Evolutionary conservation across 2,329 filamentous ascomycete species (phyloP).

Genomic region (Pyrenochaeta sp.): DNA sequence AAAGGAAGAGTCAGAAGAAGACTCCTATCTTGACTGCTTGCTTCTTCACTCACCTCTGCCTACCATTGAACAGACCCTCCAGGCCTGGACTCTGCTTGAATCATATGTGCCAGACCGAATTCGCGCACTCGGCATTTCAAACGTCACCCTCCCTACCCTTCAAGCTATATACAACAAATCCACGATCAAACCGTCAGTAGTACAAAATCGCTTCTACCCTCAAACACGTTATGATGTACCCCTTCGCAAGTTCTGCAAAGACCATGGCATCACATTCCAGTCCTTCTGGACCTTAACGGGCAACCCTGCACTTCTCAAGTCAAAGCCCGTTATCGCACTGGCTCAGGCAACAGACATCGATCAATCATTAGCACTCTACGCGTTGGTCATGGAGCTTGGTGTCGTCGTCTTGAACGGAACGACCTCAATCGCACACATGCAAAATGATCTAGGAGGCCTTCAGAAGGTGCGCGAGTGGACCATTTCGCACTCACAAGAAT

Average conservation of each 20-base stretch:
- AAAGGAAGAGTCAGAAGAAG: conserved; percentile 40
- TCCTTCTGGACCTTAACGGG: conserved; percentile 70
- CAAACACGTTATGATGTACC: conserved; percentile 66
- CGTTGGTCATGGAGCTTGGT: conserved; percentile 63
- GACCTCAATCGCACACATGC: conserved; percentile 61
- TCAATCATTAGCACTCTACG: conserved; percentile 62
- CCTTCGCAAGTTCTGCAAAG: conserved; percentile 65
- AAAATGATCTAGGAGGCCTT: conserved; percentile 59
- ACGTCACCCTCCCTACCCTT: conserved; percentile 69
- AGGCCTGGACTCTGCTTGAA: conserved; percentile 73
- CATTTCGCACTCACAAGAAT: conserved; percentile 56
- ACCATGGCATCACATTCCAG: conserved; percentile 64
- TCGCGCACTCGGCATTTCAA: conserved; percentile 77
- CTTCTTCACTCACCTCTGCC: conserved; percentile 67
- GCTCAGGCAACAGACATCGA: conserved; percentile 55
- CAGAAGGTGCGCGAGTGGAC: conserved; percentile 54
- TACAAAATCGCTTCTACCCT: conserved; percentile 79
- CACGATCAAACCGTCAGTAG: conserved; percentile 65
- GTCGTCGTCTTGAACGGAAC: conserved; percentile 66
- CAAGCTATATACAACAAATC: conserved; percentile 59
- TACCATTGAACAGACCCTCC: conserved; percentile 62
- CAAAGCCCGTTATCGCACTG: conserved; percentile 59
- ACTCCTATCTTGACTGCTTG: conserved; percentile 64
- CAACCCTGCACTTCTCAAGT: conserved; percentile 62
- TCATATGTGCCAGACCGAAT: conserved; percentile 71